Evolutionary conservation across 208 protist species (phyloP), one percentile per base, ranked within the genome.

Genomic region (Phytomonas sp.): DNA sequence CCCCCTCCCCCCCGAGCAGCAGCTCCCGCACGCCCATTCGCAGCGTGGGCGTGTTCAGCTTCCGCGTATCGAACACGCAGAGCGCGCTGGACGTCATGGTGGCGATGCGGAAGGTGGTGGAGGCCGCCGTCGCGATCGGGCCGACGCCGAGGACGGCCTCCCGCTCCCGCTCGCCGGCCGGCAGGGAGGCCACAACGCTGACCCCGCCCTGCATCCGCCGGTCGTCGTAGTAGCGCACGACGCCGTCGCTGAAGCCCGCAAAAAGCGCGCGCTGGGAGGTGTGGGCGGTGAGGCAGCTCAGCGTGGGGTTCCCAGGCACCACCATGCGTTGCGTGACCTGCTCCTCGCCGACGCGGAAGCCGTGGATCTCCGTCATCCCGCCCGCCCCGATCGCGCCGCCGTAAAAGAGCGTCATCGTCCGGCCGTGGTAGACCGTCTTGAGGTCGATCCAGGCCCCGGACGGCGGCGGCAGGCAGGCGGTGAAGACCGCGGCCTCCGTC

Each of bases 181-280:
- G 16, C 45, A 86, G 49, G 69, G 86, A 72, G 31, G 81, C 84
- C 11, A 95, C 80, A 8, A 83, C 81, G 23, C 88, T 86, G 36
- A 95, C 70, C 78, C 84, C 83, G 4, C 87, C 86, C 69, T 91
- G 86, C 29, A 74, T 71, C 72, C 91, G 88, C 12, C 91, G 83
- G 67, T 95, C 88, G 68, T 95, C 91, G 76, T 94, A 95, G 77
- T 94, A 95, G 59, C 85, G 84, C 37, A 95, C 86, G 26, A 87
- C 78, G 31, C 86, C 82, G 71, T 95, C 88, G n/a, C 77, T 73
- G 40, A 86, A 94, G 60, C 91, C 88, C 7, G 88, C 88, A 65
- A 94, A 74, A 36, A 95, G 76, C 2, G 78, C 82, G 52, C 87
- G 88, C 63, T 81, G 78, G 14, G 84, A 89, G 62, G 88, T 88